Conservation (phyloP, 495 filamentous ascomycete genomes). For the Aspergillus egyptiacus region DNA sequence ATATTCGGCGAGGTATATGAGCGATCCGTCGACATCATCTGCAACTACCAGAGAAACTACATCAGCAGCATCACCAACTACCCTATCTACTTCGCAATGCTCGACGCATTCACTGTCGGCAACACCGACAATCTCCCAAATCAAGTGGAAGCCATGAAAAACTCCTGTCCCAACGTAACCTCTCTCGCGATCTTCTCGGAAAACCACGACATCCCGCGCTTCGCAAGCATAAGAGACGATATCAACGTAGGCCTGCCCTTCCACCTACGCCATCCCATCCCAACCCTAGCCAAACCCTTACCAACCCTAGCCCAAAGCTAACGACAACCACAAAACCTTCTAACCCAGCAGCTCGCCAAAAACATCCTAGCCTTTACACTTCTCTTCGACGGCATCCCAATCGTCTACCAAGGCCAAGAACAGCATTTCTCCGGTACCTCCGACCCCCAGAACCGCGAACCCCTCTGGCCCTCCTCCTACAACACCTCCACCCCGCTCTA, state of each 20-base stretch:
- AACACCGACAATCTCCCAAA: constrained; percentile 49
- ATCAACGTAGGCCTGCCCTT: constrained; percentile 43
- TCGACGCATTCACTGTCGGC: constrained; percentile 53
- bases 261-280: no score
- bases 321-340: not conserved
- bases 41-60: constrained; percentile 19
- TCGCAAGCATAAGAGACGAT: constrained; percentile 43
- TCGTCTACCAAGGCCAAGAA: constrained; percentile 67
- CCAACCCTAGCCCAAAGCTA: not conserved
- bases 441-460: constrained; percentile 65
- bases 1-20: constrained; percentile 19
- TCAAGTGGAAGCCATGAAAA: constrained; percentile 45
- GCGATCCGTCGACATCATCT: constrained; percentile 15
- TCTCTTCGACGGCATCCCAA: constrained; percentile 60
- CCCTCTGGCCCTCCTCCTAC: constrained; percentile 65
- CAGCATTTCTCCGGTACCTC: constrained; percentile 56
- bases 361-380: constrained; percentile 68
- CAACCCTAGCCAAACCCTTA: not conserved
- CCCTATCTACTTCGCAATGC: constrained; percentile 58
- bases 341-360: constrained; percentile 44
- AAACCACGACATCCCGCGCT: constrained; percentile 68
- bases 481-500: constrained; percentile 55
- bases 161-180: constrained; percentile 50
- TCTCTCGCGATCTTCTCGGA: constrained; percentile 67
- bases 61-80: constrained; percentile 60